Evolutionary conservation across 83 land plant genomes (phyloP).

Genomic region (Picea abies): DNA sequence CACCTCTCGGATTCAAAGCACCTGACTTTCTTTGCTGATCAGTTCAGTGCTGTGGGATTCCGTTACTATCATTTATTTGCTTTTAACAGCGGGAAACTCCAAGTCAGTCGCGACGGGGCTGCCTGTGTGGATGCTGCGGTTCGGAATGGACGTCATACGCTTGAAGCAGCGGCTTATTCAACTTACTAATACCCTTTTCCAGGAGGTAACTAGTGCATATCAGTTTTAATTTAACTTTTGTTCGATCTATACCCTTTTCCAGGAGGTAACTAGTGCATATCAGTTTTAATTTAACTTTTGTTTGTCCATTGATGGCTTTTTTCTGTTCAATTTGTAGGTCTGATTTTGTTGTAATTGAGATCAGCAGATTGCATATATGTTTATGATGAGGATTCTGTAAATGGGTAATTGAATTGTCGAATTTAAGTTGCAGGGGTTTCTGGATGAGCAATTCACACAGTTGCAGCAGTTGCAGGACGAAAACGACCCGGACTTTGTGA

Average conservation of each 20-base stretch:
- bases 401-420: too few relatives aligned
- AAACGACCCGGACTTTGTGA: constrained; percentile 65
- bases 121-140: constrained; percentile 17
- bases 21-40: too few relatives aligned
- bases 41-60: too few relatives aligned
- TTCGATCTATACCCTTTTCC: constrained; percentile 35
- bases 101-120: constrained; percentile 14
- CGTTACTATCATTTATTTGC: too few relatives aligned
- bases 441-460: constrained; percentile 73
- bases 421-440: constrained; percentile 36
- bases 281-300: not conserved
- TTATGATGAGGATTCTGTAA: not conserved
- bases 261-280: not conserved
- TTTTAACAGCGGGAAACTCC: too few relatives aligned
- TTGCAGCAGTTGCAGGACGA: constrained; percentile 73
- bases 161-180: constrained; percentile 39
- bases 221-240: not conserved
- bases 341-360: not conserved
- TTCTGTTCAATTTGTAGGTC: not conserved
- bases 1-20: too few relatives aligned
- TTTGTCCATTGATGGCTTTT: not conserved
- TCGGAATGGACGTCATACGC: constrained; percentile 38
- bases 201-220: not conserved
- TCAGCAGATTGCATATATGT: not conserved
- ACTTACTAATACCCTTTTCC: constrained; percentile 32